Percentiles rank a stretch among this genome's conserved stretches.
These are phyloP conservation scores for Metschnikowia noctiluminum DNA, from an alignment of 805 yeast genomes.

Conservation along the genomic window DNA sequence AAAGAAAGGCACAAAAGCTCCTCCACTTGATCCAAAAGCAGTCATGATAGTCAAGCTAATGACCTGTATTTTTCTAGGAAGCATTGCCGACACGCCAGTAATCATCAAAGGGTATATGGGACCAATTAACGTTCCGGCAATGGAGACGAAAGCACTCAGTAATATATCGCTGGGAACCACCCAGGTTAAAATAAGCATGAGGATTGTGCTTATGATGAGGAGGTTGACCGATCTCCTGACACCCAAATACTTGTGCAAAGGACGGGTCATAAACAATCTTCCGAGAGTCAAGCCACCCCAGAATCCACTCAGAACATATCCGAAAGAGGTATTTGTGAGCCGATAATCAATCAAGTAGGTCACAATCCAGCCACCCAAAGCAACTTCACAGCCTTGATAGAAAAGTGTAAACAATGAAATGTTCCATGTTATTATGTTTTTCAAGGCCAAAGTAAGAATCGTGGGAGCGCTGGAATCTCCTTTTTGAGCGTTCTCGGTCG, in stretches of 20 bases:
- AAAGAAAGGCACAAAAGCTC: conserved; percentile 23
- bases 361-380: conserved; percentile 26
- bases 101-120: conserved; percentile 25
- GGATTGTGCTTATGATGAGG: conserved; percentile 12
- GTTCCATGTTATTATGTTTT: conserved; percentile 20
- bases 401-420: conserved; percentile 18
- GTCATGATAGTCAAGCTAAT: conserved; percentile 23
- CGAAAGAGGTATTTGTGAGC: conserved; percentile 16
- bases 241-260: conserved; percentile 17
- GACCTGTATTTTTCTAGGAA: conserved; percentile 24
- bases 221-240: conserved; percentile 16
- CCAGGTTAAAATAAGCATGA: conserved; percentile 19
- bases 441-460: conserved; percentile 17
- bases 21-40: conserved; percentile 26
- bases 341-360: conserved; percentile 23
- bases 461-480: background rate
- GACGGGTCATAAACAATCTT: conserved; percentile 18
- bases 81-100: conserved; percentile 18
- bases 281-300: conserved; percentile 27
- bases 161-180: conserved; percentile 12
- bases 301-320: conserved; percentile 24
- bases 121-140: conserved; percentile 21
- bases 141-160: conserved; percentile 18
- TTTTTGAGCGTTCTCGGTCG: background rate
- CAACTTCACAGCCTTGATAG: conserved; percentile 23